Conservation (phyloP, 441 rosid species). For the Eutrema salsugineum region DNA sequence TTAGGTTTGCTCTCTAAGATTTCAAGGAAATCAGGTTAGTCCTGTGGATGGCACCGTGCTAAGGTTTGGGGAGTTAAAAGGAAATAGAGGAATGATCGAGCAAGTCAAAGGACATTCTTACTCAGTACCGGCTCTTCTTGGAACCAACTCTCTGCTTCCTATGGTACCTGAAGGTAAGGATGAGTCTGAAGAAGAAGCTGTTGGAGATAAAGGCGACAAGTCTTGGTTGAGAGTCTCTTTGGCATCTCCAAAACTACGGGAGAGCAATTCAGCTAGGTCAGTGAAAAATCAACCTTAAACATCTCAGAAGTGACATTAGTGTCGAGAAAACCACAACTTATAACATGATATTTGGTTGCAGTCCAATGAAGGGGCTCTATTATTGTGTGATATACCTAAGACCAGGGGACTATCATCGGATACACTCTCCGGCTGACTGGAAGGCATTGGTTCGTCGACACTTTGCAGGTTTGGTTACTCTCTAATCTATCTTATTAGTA, state of each 20-base stretch:
- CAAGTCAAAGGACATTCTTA: slow-evolving; percentile 96
- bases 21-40: slow-evolving; percentile 56
- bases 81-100: slow-evolving; percentile 80
- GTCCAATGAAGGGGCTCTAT: slow-evolving; percentile 85
- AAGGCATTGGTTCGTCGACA: slow-evolving; percentile 79
- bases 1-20: slow-evolving; percentile 3
- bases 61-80: slow-evolving; percentile 82
- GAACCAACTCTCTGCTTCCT: slow-evolving; percentile 67
- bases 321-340: not conserved
- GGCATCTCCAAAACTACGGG: slow-evolving; percentile 78
- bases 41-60: slow-evolving; percentile 92
- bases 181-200: slow-evolving; percentile 36
- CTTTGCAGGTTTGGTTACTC: slow-evolving; percentile 66
- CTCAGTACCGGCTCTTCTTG: slow-evolving; percentile 86
- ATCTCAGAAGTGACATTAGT: not conserved
- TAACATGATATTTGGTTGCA: slow-evolving; percentile 35
- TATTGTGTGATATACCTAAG: slow-evolving; percentile 92
- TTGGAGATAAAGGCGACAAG: slow-evolving; percentile 47
- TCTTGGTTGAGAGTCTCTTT: slow-evolving; percentile 85
- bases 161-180: slow-evolving; percentile 45
- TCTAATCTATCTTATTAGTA: not conserved
- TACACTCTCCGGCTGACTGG: slow-evolving; percentile 96
- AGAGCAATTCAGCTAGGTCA: slow-evolving; percentile 53
- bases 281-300: not conserved
- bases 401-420: slow-evolving; percentile 91